A percentile compares a stretch with the other conserved stretches of the same genome.
These are phyloP conservation scores for Arabidopsis hybrid DNA, from an alignment of 441 rosid genomes.

Conservation along the genomic window DNA sequence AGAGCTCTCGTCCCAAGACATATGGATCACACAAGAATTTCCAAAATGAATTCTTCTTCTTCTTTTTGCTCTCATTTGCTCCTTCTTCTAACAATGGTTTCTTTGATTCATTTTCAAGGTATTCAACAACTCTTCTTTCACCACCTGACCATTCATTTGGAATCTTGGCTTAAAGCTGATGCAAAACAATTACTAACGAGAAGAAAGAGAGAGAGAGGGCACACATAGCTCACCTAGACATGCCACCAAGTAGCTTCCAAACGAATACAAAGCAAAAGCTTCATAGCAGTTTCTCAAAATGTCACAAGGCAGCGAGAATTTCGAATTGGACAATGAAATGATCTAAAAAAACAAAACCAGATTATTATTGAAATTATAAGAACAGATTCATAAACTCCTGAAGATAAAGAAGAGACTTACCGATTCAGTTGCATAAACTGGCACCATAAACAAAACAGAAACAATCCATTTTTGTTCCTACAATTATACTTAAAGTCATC, in stretches of 20 bases:
- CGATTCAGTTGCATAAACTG: slow-evolving; percentile 85
- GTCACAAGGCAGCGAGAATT: slow-evolving; percentile 74
- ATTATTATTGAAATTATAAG: neutral
- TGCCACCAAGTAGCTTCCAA: slow-evolving; percentile 90
- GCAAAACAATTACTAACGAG: neutral
- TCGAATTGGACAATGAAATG: slow-evolving; percentile 69
- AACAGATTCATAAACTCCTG: neutral
- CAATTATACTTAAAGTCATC: neutral
- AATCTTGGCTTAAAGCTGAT: slow-evolving; percentile 10
- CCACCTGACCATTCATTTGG: slow-evolving; percentile 60
- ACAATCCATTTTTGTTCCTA: slow-evolving; percentile 98
- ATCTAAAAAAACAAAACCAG: slow-evolving; percentile 48
- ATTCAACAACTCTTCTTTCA: slow-evolving; percentile 63
- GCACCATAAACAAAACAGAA: slow-evolving; percentile 83
- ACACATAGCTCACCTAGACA: slow-evolving; percentile 70
- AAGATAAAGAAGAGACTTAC: slow-evolving; percentile 52
- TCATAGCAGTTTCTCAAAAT: slow-evolving; percentile 87
- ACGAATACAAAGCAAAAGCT: slow-evolving; percentile 90
- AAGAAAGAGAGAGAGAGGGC: neutral
- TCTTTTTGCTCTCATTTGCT: slow-evolving; percentile 39
- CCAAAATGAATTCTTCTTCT: slow-evolving; percentile 47
- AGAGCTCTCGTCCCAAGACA: slow-evolving; percentile 66
- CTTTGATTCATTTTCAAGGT: slow-evolving; percentile 67
- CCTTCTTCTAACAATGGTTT: slow-evolving; percentile 58
- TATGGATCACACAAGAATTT: slow-evolving; percentile 71